phyloP scores from a whole-genome alignment of 2,329 filamentous ascomycete genomes.

The Penicillium sp. region DNA sequence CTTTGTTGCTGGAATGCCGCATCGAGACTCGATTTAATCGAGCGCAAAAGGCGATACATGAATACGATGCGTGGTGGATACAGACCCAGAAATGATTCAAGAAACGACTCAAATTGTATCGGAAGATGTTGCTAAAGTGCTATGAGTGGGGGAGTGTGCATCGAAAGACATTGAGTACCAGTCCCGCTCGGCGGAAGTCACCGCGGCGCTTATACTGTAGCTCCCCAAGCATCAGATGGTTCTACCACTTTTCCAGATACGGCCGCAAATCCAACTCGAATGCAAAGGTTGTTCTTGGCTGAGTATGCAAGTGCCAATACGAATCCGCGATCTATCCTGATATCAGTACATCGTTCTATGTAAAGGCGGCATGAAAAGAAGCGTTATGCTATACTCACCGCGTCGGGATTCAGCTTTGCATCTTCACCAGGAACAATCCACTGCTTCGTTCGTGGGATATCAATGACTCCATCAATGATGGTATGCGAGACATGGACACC shows the following conservation, averaged over 20 bases:
- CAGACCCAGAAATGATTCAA: too few species aligned
- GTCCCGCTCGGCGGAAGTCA: too few species aligned
- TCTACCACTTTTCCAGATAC: slow-evolving; percentile 75
- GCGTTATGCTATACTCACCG: slow-evolving; percentile 50
- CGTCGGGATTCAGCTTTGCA: slow-evolving; percentile 67
- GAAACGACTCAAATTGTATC: too few species aligned
- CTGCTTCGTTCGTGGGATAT: slow-evolving; percentile 65
- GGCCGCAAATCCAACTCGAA: slow-evolving; percentile 77
- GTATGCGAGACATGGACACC: slow-evolving; percentile 79
- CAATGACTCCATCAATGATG: slow-evolving; percentile 79
- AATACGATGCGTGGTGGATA: too few species aligned
- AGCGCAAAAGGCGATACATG: too few species aligned
- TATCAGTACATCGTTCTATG: neutral
- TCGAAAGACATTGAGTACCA: too few species aligned
- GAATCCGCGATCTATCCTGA: slow-evolving; percentile 67
- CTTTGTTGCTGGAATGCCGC: too few species aligned
- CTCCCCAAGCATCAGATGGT: neutral
- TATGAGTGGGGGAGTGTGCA: too few species aligned
- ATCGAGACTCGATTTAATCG: neutral
- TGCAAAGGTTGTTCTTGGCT: slow-evolving; percentile 71
- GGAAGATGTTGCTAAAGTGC: too few species aligned
- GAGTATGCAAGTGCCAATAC: slow-evolving; percentile 79
- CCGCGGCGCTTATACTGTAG: neutral
- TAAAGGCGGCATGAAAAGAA: neutral
- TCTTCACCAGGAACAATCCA: slow-evolving; percentile 53